Base-by-base conservation (phyloP, 2,329 filamentous ascomycete genomes). In the Sphaerostilbella broomeana region DNA sequence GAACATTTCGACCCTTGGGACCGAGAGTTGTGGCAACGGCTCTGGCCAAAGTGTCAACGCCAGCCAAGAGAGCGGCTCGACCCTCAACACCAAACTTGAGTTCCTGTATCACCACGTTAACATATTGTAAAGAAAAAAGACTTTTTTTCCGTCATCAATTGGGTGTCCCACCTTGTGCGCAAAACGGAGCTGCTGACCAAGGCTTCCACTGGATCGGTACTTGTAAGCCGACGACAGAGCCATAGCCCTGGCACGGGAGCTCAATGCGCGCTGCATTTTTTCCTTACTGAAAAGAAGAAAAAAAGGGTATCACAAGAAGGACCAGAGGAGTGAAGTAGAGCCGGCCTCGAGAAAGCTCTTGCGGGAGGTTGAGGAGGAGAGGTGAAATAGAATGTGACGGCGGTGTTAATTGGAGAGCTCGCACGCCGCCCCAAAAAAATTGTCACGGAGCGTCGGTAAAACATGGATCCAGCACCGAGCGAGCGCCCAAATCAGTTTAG, bases 61-160 rank as follows among this genome's bases (percentile, higher is more conserved):
- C 92, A 60, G 82, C 81, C 52, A 98, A 78, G 48, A 98, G 81
- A 54, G 87, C 65, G 57, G 89, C 88, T 62, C 92, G 84, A 56
- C 73, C 92, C 65, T 98, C 92, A 50, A 97, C 90, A 59, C 92
- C 92, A 53, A 98, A 98, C 73, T 95, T 97, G 63, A 98, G 79
- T 65, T 98, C 92, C 88, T 95, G 51, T 24, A 31, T 3, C 20
- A 21, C 15, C 16, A 3, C 2, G 35, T 45, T 42, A 51, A 30
- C 51, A n/a, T n/a, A n/a, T n/a, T n/a, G 37, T 35, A 20, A 42
- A 53, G 67, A 39, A 67, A 59, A 34, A 46, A 39, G 15, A 37
- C n/a, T 27, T 12, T 8, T 16, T 24, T 29, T 6, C 26, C 27
- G 18, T 17, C 17, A 24, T 40, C 39, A 43, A 54, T 47, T 42